Conservation (phyloP, 2,329 filamentous ascomycete genomes). For the Xylaria digitata region DNA sequence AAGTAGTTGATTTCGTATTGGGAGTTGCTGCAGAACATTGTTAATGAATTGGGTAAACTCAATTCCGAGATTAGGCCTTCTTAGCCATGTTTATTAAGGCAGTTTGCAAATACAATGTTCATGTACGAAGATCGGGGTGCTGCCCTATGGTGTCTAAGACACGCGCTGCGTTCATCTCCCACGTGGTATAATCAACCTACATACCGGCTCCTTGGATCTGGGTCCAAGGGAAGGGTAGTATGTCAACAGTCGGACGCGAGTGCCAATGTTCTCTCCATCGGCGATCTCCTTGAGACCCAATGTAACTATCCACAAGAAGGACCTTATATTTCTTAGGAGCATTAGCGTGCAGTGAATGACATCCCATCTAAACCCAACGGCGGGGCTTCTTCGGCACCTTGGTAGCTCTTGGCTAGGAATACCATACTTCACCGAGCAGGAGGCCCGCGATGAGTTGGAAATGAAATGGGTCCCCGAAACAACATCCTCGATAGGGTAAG, state of each 20-base stretch:
- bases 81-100: not conserved
- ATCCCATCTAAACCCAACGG: constrained; percentile 7
- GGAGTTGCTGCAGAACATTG: not conserved
- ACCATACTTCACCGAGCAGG: not conserved
- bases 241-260: not conserved
- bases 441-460: not conserved
- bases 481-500: not conserved
- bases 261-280: not conserved
- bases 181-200: constrained; percentile 26
- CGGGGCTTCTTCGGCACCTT: not conserved
- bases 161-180: constrained; percentile 14
- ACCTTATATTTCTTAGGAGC: not conserved
- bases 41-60: not conserved
- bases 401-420: not conserved
- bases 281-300: not conserved
- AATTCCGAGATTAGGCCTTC: not conserved
- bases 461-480: not conserved
- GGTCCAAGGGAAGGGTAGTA: not conserved
- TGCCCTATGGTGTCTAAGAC: not conserved
- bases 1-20: not conserved
- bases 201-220: constrained; percentile 22
- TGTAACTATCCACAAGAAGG: constrained; percentile 3
- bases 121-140: not conserved
- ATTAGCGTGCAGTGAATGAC: not conserved
- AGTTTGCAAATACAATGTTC: not conserved